Conservation (phyloP, 2,329 filamentous ascomycete species). For the Phyllosticta citribraziliensis region DNA sequence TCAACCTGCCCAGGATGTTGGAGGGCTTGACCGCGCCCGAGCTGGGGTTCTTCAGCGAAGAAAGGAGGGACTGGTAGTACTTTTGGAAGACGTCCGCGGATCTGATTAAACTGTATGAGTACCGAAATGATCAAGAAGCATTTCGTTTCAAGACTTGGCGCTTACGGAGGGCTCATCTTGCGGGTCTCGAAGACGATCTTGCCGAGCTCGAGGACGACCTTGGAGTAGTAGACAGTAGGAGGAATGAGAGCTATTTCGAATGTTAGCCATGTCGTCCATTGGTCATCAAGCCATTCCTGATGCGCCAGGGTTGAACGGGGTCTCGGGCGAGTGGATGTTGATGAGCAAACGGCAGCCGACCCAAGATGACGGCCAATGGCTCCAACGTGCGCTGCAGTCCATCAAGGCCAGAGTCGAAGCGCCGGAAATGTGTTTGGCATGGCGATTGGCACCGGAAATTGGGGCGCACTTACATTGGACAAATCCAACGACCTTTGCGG, state of each 20-base stretch:
- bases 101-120: slow-evolving; percentile 36
- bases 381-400: not conserved
- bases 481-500: slow-evolving; percentile 66
- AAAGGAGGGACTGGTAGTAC: slow-evolving; percentile 69
- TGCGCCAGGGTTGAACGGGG: too few relatives aligned
- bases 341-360: not conserved
- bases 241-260: slow-evolving; percentile 65
- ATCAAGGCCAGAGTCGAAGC: not conserved
- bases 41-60: slow-evolving; percentile 62
- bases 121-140: slow-evolving; percentile 5
- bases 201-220: slow-evolving; percentile 75
- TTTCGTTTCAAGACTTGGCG: slow-evolving; percentile 15
- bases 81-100: slow-evolving; percentile 72
- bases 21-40: slow-evolving; percentile 45
- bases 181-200: slow-evolving; percentile 82
- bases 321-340: not conserved
- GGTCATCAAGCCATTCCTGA: too few relatives aligned
- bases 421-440: not conserved
- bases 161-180: slow-evolving; percentile 94
- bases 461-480: slow-evolving; percentile 66
- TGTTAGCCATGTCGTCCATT: too few relatives aligned
- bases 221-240: slow-evolving; percentile 81
- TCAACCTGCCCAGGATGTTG: slow-evolving; percentile 47
- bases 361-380: not conserved
- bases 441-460: not conserved